Evolutionary conservation across 495 filamentous ascomycete genomes (phyloP).

Genomic region (Glonium stellatum): DNA sequence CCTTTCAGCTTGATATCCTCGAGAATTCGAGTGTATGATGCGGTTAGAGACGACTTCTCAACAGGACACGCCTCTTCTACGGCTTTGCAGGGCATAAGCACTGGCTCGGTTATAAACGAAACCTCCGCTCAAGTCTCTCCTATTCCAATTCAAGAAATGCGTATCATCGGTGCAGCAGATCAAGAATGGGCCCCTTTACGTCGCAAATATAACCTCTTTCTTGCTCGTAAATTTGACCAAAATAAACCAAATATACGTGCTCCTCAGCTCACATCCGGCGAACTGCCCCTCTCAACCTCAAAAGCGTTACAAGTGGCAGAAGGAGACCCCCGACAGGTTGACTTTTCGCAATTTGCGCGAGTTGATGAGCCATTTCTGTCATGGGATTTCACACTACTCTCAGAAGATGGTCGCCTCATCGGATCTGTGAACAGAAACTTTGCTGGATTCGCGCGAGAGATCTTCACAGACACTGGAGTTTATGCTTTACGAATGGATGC

Average conservation of each 20-base stretch:
- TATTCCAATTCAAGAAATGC: slow-evolving; percentile 50
- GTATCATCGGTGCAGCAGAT: slow-evolving; percentile 60
- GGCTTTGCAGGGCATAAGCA: slow-evolving; percentile 39
- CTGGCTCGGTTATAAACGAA: slow-evolving; percentile 39
- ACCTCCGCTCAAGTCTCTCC: slow-evolving; percentile 46
- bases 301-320: slow-evolving; percentile 44
- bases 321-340: slow-evolving; percentile 35
- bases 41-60: slow-evolving; percentile 37
- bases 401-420: slow-evolving; percentile 34
- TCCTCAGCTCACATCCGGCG: slow-evolving; percentile 38
- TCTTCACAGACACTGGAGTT: slow-evolving; percentile 67
- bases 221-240: slow-evolving; percentile 33
- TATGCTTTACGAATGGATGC: slow-evolving; percentile 66
- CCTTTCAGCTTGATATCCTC: slow-evolving; percentile 64
- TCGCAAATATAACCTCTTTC: slow-evolving; percentile 63
- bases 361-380: slow-evolving; percentile 42
- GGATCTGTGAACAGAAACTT: slow-evolving; percentile 65
- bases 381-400: slow-evolving; percentile 39
- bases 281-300: slow-evolving; percentile 43
- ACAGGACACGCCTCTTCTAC: slow-evolving; percentile 33
- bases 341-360: slow-evolving; percentile 57
- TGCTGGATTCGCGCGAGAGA: slow-evolving; percentile 59
- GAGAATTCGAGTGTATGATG: slow-evolving; percentile 58
- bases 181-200: slow-evolving; percentile 62
- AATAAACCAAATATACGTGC: slow-evolving; percentile 27